Conservation (phyloP, 2,329 filamentous ascomycete genomes). For the Esteya vermicola region DNA sequence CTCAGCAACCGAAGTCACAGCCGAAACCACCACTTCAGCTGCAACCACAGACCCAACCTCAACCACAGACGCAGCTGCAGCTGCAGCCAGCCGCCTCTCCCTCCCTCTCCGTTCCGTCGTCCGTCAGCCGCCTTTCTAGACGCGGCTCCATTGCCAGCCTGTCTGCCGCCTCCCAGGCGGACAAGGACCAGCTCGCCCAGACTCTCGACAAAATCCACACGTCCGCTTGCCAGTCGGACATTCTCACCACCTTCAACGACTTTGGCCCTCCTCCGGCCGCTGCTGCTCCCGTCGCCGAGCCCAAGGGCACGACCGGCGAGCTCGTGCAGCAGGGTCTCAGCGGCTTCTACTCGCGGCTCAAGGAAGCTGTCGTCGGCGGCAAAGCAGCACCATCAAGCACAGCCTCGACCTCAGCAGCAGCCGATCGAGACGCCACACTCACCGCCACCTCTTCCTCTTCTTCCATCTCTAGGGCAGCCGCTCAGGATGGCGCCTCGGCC, state of each 20-base stretch:
- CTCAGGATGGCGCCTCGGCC: constrained; percentile 30
- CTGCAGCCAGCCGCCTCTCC: too few species aligned
- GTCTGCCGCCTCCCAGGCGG: constrained; percentile 39
- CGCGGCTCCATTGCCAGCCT: constrained; percentile 24
- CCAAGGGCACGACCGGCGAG: constrained; percentile 56
- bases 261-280: constrained; percentile 55
- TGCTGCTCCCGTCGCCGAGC: constrained; percentile 44
- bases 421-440: too few species aligned
- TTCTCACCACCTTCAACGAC: constrained; percentile 87
- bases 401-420: too few species aligned
- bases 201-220: constrained; percentile 79
- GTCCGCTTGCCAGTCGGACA: constrained; percentile 70
- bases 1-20: too few species aligned
- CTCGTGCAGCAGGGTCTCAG: constrained; percentile 74
- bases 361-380: constrained; percentile 59
- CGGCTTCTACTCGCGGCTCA: constrained; percentile 74
- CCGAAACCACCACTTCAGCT: too few species aligned
- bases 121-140: constrained; percentile 18
- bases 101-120: constrained; percentile 15
- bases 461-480: too few species aligned
- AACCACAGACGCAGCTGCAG: too few species aligned
- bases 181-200: constrained; percentile 62
- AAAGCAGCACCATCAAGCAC: constrained; percentile 10
- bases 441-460: too few species aligned
- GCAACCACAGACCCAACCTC: too few species aligned